Evolutionary conservation across 768 basidiomycete species (phyloP).

Genomic region (Macrocybe gigantea): DNA sequence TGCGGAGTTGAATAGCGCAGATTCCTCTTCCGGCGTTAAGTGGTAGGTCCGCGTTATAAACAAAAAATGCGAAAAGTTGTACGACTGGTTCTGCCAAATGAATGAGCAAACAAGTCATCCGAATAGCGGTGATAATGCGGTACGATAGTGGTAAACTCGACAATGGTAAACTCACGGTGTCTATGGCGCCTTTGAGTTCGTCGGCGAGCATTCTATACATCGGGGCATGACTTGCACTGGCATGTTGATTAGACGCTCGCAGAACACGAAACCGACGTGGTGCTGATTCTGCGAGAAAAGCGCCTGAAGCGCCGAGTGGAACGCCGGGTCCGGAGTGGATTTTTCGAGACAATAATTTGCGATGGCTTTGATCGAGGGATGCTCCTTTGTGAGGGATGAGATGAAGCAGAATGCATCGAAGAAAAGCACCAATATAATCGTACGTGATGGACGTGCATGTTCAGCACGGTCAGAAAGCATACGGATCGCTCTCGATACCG

Average conservation of each 20-base stretch:
- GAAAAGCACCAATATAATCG: conserved; percentile 27
- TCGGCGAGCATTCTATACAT: conserved; percentile 87
- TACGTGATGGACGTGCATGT: conserved; percentile 58
- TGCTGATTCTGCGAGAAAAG: conserved; percentile 45
- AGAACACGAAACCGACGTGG: conserved; percentile 79
- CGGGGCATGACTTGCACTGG: conserved; percentile 90
- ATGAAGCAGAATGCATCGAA: not conserved
- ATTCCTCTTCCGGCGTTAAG: conserved; percentile 66
- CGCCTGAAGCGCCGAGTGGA: conserved; percentile 47
- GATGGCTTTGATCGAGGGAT: conserved; percentile 66
- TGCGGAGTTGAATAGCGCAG: conserved; percentile 37
- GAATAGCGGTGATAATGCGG: not conserved
- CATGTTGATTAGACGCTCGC: conserved; percentile 91
- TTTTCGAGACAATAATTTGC: conserved; percentile 66
- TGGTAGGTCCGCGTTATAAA: conserved; percentile 78
- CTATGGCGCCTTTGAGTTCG: conserved; percentile 71
- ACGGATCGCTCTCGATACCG: conserved; percentile 85
- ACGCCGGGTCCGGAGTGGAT: conserved; percentile 37
- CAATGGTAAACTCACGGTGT: conserved; percentile 42
- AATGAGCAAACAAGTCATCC: not conserved
- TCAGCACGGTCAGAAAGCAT: conserved; percentile 78
- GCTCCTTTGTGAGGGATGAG: conserved; percentile 39
- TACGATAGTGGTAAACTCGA: not conserved
- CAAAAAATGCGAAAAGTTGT: conserved; percentile 66
- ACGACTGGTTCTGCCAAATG: conserved; percentile 45